Percentiles rank a stretch among this genome's conserved stretches.
Evolutionary conservation across 495 filamentous ascomycete species (phyloP).

Genomic region (Clohesyomyces aquaticus): DNA sequence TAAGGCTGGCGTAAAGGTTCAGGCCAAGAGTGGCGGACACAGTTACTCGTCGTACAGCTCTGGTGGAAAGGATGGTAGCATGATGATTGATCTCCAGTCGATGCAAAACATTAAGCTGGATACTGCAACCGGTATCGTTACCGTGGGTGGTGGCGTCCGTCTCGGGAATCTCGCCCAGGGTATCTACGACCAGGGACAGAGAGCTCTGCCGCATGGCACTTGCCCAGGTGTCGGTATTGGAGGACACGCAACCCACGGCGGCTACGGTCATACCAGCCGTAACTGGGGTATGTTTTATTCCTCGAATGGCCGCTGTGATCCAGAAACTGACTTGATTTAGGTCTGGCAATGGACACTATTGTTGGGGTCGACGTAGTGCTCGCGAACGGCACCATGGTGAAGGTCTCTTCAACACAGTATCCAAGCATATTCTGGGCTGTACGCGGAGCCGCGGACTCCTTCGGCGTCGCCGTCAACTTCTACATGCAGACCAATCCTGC

Average conservation of each 20-base stretch:
- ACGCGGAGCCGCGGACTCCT: constrained; percentile 63
- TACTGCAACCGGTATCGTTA: constrained; percentile 59
- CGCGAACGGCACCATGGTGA: constrained; percentile 58
- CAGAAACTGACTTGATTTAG: neutral
- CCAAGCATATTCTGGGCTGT: constrained; percentile 57
- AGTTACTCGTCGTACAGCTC: constrained; percentile 65
- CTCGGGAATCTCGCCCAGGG: constrained; percentile 63
- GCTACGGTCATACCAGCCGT: constrained; percentile 64
- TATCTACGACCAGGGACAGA: constrained; percentile 63
- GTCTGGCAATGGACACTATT: constrained; percentile 64
- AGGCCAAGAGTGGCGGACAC: constrained; percentile 74
- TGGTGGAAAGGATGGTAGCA: constrained; percentile 58
- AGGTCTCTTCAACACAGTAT: constrained; percentile 44
- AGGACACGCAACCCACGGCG: constrained; percentile 75
- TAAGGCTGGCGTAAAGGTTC: constrained; percentile 62
- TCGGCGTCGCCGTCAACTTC: constrained; percentile 68
- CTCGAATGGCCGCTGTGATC: neutral
- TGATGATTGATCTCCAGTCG: constrained; percentile 61
- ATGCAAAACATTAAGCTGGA: constrained; percentile 57
- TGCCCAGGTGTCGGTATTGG: constrained; percentile 70
- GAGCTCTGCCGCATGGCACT: constrained; percentile 70
- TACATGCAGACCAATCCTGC: constrained; percentile 63
- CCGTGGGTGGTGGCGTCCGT: constrained; percentile 65
- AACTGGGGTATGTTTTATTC: constrained; percentile 55
- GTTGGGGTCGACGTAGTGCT: constrained; percentile 65